Base-by-base conservation (phyloP, 805 yeast species). In the Kluyveromyces siamensis region DNA sequence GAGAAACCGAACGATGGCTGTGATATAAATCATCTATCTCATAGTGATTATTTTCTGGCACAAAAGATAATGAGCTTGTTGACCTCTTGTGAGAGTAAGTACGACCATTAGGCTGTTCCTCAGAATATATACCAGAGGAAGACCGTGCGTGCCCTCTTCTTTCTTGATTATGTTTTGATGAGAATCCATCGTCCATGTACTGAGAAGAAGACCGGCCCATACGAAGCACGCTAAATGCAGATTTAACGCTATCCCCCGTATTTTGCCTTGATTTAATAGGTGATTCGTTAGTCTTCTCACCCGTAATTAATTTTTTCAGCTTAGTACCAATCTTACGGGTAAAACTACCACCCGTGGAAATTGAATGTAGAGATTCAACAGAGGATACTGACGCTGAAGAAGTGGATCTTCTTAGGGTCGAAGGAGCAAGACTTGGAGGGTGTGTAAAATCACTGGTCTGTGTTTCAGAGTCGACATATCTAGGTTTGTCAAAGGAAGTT, bases 201-300 rank as follows among this genome's bases (percentile, higher is more conserved):
- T 56, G 52, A 33, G 50, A 52, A 40, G 57, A 51, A 1, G 50
- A 44, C 2, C 47, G 21, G 8, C 52, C 52, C n/a, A 45, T 47
- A 10, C 52, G 49, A 27, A 60, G 41, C 2, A 53, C 48, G 14
- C 49, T 51, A 30, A 57, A 53, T 2, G 61, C 54, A 7, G 62
- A 55, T 27, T 53, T 47, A 10, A 55, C 53, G 27, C 61, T 55
- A 10, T 49, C 61, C 4, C 63, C 65, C 2, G 65, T 60, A 44
- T 59, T 56, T 33, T 60, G 61, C 17, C 60, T 50, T 2, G 60
- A 54, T 44, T 52, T 52, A 8, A 57, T 51, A 6, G 64, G 60
- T 4, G 63, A 60, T 1, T 48, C 41, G 14, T 46, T 46, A 1
- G 51, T 25, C 27, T 46, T 45, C 37, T 59, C 65, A 1, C 59